Evolutionary conservation across 768 basidiomycete species (phyloP).

Genomic region (Lentinula sp.): DNA sequence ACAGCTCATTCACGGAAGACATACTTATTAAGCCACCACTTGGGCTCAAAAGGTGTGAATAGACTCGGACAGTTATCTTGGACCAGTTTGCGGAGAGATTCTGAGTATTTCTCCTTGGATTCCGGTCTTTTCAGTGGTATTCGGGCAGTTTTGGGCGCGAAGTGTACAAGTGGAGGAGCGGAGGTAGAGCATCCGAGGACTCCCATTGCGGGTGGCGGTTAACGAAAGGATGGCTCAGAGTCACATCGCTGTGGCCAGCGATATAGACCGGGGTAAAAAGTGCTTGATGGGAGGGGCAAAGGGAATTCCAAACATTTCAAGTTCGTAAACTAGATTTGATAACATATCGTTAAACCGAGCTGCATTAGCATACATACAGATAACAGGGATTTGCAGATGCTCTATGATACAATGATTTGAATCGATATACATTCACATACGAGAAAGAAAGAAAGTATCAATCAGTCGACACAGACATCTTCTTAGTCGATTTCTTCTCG

Average conservation of each 20-base stretch:
- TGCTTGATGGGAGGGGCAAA: no score
- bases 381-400: no score
- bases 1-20: neutral
- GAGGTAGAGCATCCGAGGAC: slow-evolving; percentile 3
- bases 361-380: no score
- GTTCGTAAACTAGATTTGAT: no score
- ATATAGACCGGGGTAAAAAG: neutral
- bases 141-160: slow-evolving; percentile 4
- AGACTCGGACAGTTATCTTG: slow-evolving; percentile 3
- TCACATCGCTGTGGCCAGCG: neutral
- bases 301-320: no score
- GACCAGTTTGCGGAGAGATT: slow-evolving; percentile 1
- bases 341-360: no score
- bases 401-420: no score
- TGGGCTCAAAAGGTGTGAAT: slow-evolving; percentile 6
- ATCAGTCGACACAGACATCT: neutral
- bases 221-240: no score
- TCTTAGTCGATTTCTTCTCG: neutral
- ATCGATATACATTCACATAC: no score
- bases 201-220: neutral
- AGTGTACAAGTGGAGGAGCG: slow-evolving; percentile 5
- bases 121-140: neutral
- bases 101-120: neutral
- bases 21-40: slow-evolving; percentile 6
- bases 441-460: neutral